Percentiles rank a stretch among this genome's conserved stretches.
Conservation (phyloP, 129 eudicot species). For the Smallanthus sonchifolius region DNA sequence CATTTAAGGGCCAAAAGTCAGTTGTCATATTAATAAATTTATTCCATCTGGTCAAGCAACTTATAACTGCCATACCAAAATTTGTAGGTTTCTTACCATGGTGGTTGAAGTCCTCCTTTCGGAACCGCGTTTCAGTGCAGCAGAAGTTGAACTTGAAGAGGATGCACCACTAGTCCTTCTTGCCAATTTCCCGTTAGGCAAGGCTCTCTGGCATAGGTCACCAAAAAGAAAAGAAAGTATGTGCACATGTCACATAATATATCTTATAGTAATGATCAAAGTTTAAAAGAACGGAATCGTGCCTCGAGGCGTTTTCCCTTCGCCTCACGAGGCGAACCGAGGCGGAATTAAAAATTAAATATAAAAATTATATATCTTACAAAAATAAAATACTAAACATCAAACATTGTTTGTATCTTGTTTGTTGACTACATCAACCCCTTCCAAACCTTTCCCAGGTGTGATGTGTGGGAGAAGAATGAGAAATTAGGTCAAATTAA, state of each 20-base stretch:
- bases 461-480: too few relatives aligned
- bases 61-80: not conserved
- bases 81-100: constrained; percentile 35
- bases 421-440: too few relatives aligned
- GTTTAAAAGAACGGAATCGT: too few relatives aligned
- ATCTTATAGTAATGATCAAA: not conserved
- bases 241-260: not conserved
- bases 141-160: constrained; percentile 50
- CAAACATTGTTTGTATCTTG: too few relatives aligned
- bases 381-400: too few relatives aligned
- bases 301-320: too few relatives aligned
- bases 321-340: too few relatives aligned
- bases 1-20: constrained; percentile 2
- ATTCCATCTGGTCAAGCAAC: not conserved
- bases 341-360: too few relatives aligned
- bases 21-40: not conserved
- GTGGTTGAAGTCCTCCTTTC: constrained; percentile 56
- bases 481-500: too few relatives aligned
- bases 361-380: too few relatives aligned
- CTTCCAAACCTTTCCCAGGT: too few relatives aligned
- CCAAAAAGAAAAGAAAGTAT: constrained; percentile 1
- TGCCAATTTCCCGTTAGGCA: constrained; percentile 52
- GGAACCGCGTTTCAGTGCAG: constrained; percentile 51
- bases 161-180: constrained; percentile 59
- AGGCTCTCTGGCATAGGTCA: constrained; percentile 45